A percentile compares a stretch with the other conserved stretches of the same genome.
Conservation (phyloP, 2,329 filamentous ascomycete species). For the Penicillium sp. region DNA sequence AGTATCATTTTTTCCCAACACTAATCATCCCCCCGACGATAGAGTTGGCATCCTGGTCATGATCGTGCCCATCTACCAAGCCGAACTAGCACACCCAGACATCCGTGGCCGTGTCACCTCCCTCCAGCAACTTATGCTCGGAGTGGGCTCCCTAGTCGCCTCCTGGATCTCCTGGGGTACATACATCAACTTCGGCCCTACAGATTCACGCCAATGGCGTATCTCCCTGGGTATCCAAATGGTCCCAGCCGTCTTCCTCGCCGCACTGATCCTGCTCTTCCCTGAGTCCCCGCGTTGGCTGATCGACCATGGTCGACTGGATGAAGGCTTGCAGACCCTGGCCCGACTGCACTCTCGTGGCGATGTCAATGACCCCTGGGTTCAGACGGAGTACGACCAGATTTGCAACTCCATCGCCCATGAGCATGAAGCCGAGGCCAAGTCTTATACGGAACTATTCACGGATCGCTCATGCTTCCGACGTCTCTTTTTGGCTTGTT, state of each 20-base stretch:
- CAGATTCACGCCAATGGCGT: constrained; percentile 58
- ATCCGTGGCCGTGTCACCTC: constrained; percentile 74
- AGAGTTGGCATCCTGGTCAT: constrained; percentile 59
- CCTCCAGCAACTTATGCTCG: constrained; percentile 79
- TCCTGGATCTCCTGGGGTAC: constrained; percentile 71
- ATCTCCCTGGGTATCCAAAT: constrained; percentile 68
- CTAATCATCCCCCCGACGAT: neutral
- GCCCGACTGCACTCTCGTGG: constrained; percentile 70
- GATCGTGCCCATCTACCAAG: constrained; percentile 72
- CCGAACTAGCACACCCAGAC: constrained; percentile 74
- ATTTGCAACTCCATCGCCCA: constrained; percentile 66
- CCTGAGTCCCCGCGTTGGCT: constrained; percentile 73
- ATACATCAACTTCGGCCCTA: constrained; percentile 51
- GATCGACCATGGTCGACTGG: constrained; percentile 65
- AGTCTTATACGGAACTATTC: constrained; percentile 70
- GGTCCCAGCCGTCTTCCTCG: constrained; percentile 65
- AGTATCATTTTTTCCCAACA: constrained; percentile 25
- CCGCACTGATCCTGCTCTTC: constrained; percentile 67
- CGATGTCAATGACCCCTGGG: constrained; percentile 65
- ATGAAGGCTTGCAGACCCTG: constrained; percentile 65
- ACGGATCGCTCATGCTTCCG: constrained; percentile 65
- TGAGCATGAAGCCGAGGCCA: constrained; percentile 68
- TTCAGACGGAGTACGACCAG: constrained; percentile 68
- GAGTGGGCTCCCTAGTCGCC: constrained; percentile 69
- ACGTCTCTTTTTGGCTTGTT: constrained; percentile 66